Evolutionary conservation across 2,329 filamentous ascomycete genomes (phyloP).

Genomic region (Pseudogymnoascus sp.): DNA sequence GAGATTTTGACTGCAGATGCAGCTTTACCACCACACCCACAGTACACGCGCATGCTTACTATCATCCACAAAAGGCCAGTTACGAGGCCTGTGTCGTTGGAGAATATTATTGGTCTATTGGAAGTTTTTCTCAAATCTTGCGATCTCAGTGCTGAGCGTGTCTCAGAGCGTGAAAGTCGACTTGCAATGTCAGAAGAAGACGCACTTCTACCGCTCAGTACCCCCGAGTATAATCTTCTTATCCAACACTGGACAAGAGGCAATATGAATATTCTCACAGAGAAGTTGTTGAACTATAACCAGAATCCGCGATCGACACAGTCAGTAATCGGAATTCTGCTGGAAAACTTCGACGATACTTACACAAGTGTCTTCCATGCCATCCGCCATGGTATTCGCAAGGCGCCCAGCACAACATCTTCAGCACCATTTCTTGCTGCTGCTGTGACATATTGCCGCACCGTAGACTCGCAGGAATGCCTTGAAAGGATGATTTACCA

Average conservation of each 20-base stretch:
- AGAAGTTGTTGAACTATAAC: slow-evolving; percentile 57
- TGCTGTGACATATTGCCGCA: slow-evolving; percentile 24
- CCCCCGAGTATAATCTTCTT: slow-evolving; percentile 39
- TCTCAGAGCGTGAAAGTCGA: slow-evolving; percentile 36
- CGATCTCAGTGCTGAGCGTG: slow-evolving; percentile 20
- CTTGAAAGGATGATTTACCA: slow-evolving; percentile 18
- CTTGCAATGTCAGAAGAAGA: slow-evolving; percentile 28
- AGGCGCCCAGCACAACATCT: slow-evolving; percentile 11
- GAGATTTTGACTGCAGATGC: slow-evolving; percentile 27
- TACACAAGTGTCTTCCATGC: slow-evolving; percentile 37
- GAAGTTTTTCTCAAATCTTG: slow-evolving; percentile 27
- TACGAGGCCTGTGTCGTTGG: slow-evolving; percentile 45
- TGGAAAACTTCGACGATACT: slow-evolving; percentile 40
- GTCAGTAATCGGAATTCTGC: slow-evolving; percentile 48
- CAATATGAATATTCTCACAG: slow-evolving; percentile 46
- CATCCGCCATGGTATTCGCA: slow-evolving; percentile 24
- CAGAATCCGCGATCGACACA: slow-evolving; percentile 45
- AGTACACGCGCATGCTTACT: slow-evolving; percentile 48
- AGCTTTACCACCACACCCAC: slow-evolving; percentile 24
- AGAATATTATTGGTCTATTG: slow-evolving; percentile 43
- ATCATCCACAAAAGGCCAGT: slow-evolving; percentile 42
- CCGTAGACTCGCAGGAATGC: slow-evolving; percentile 18
- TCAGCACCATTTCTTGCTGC: slow-evolving; percentile 24
- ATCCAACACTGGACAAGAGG: slow-evolving; percentile 34
- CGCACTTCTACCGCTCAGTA: slow-evolving; percentile 36